These are phyloP conservation scores for Penicillium fimorum DNA, from an alignment of 495 filamentous ascomycete genomes.

Conservation along the genomic window DNA sequence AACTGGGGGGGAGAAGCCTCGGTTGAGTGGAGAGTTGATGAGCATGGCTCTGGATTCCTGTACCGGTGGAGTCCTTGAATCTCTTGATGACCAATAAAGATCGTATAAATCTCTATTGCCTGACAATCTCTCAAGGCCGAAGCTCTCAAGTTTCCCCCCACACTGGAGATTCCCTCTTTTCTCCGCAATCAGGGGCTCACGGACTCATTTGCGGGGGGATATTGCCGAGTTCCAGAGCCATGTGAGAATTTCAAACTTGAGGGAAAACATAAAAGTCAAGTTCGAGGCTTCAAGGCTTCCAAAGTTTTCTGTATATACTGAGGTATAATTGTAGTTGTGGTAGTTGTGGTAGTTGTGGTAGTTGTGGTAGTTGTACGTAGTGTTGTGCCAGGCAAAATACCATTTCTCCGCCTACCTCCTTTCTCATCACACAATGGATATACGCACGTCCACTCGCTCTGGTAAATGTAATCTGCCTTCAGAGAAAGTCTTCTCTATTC, in stretches of 20 bases:
- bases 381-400: no score
- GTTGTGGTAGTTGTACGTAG: no score
- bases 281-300: no score
- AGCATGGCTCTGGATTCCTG: neutral
- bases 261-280: no score
- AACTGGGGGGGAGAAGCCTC: slow-evolving; percentile 9
- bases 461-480: slow-evolving; percentile 37
- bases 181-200: neutral
- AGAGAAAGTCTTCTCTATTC: slow-evolving; percentile 84
- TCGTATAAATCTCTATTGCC: neutral
- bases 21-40: slow-evolving; percentile 2
- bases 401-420: neutral
- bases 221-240: slow-evolving; percentile 25
- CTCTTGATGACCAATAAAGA: neutral
- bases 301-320: no score
- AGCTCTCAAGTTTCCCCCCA: no score
- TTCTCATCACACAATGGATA: neutral
- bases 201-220: neutral
- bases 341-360: no score
- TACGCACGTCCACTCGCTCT: slow-evolving; percentile 12
- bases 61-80: neutral
- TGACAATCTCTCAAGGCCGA: neutral
- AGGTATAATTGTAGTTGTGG: no score
- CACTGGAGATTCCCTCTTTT: neutral
- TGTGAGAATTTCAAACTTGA: slow-evolving; percentile 14